Base-by-base conservation (phyloP, 148 eudicot species). In the Diospyros lotus region DNA sequence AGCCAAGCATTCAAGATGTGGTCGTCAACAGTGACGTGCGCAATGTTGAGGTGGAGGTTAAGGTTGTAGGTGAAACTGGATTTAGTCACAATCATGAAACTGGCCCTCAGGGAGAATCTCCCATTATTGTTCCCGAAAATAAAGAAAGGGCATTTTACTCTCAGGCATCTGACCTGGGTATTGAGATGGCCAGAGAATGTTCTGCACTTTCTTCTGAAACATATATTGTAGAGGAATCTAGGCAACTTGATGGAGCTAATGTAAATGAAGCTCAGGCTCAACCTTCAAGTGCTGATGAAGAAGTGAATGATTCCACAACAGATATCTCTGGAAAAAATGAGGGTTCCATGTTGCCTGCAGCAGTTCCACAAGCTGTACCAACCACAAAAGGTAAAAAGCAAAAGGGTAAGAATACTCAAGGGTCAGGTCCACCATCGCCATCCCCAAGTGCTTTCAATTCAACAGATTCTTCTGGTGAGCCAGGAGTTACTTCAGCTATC, bases 101-200 rank as follows among this genome's bases (percentile, higher is more conserved):
- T 69, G 80, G 77, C 45, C 73, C 68, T 53, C 79, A 75, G 39
- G 80, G 66, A 72, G 96, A 89, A 66, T 59, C 81, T 78, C 80
- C 85, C 60, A 71, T 75, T 64, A 64, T 66, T 46, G 82, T 62
- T 52, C 58, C 82, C 60, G 94, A 87, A 28, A 88, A 86, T 66
- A 92, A 87, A 75, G 96, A 92, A 68, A 88, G 86, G 68, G 75
- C 83, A 50, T 91, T 95, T 74, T 95, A 65, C 73, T 95, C 99
- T 73, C 99, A 96, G 87, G 97, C 94, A 38, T 89, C 98, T 39
- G 97, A 89, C 85, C 87, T 91, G 76, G 97, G 97, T 68, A 83
- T 77, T 75, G 89, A 93, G 70, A 82, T 89, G 89, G 85, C 83
- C 50, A 87, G 90, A 76, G 98, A 92, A 74, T 85, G 83, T 55